phyloP scores from a whole-genome alignment of 139 green algal genomes.

The Picochlorum costavermella region DNA sequence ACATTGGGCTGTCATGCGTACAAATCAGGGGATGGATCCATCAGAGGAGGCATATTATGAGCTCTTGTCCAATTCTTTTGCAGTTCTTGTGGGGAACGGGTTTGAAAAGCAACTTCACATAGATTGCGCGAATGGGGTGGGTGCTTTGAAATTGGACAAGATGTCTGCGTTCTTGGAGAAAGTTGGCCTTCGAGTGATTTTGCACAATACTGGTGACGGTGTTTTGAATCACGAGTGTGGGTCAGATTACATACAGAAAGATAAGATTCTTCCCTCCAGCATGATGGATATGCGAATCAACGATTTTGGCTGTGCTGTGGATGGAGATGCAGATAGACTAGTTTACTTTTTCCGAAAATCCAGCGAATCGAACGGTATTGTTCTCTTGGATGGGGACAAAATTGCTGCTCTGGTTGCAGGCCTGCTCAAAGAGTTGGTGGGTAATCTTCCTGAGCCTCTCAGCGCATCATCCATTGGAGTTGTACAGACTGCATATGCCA shows the following conservation, averaged over 20 bases:
- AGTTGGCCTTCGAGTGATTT: slow-evolving; percentile 30
- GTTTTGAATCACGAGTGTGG: slow-evolving; percentile 78
- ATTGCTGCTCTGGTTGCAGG: slow-evolving; percentile 77
- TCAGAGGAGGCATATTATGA: slow-evolving; percentile 38
- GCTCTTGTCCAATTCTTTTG: slow-evolving; percentile 24
- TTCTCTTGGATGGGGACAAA: slow-evolving; percentile 88
- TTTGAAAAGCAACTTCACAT: slow-evolving; percentile 48
- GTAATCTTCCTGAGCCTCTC: slow-evolving; percentile 30
- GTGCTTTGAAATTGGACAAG: slow-evolving; percentile 51
- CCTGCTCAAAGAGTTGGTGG: slow-evolving; percentile 50
- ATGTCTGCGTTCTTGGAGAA: slow-evolving; percentile 32
- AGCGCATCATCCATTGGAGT: slow-evolving; percentile 55
- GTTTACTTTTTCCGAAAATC: slow-evolving; percentile 72
- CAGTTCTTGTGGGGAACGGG: slow-evolving; percentile 8
- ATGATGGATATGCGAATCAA: slow-evolving; percentile 29
- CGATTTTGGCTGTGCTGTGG: slow-evolving; percentile 55
- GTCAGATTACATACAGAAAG: slow-evolving; percentile 94
- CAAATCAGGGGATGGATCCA: slow-evolving; percentile 20
- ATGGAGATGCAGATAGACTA: slow-evolving; percentile 94
- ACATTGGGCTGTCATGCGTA: slow-evolving; percentile 61
- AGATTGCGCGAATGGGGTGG: slow-evolving; percentile 94
- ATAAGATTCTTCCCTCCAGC: slow-evolving; percentile 41
- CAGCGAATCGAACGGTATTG: background rate
- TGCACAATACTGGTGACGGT: slow-evolving; percentile 39
- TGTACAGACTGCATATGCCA: slow-evolving; percentile 98